phyloP scores from a whole-genome alignment of 2,329 filamentous ascomycete genomes.

The Graphilbum ipis-grandicollis region DNA sequence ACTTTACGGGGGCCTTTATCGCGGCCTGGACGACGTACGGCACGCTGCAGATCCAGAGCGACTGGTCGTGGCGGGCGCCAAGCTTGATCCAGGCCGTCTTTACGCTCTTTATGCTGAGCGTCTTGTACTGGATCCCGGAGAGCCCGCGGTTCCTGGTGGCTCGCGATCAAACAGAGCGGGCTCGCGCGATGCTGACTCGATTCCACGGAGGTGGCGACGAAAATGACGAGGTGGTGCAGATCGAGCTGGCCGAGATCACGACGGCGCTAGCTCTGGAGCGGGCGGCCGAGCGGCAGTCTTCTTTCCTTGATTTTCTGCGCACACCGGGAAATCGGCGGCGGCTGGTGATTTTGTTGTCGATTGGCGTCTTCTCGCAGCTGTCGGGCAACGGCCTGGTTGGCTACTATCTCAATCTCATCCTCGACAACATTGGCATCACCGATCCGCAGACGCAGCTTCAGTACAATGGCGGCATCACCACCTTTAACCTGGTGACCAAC shows the following conservation, averaged over 20 bases:
- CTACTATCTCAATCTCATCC: conserved; percentile 3
- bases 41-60: conserved; percentile 18
- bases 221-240: conserved; percentile 29
- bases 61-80: conserved; percentile 38
- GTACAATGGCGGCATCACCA: conserved; percentile 8
- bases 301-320: conserved; percentile 20
- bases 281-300: conserved; percentile 1
- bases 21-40: conserved; percentile 16
- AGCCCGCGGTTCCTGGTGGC: conserved; percentile 6
- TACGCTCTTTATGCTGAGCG: conserved; percentile 4
- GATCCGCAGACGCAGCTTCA: neutral
- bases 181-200: conserved; percentile 16
- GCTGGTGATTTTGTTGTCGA: conserved; percentile 2
- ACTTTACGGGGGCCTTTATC: conserved; percentile 12
- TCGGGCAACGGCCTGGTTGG: conserved; percentile 1
- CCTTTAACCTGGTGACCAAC: conserved; percentile 5
- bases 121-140: conserved; percentile 1
- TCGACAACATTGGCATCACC: conserved; percentile 4
- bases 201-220: conserved; percentile 5
- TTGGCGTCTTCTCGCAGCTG: conserved; percentile 3
- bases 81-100: conserved; percentile 32
- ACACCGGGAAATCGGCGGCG: conserved; percentile 5
- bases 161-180: conserved; percentile 10
- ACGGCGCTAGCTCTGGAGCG: conserved; percentile 1
- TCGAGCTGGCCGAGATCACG: conserved; percentile 19